Conservation (phyloP, 2,329 filamentous ascomycete species). For the Cryphonectria carpinicola region DNA sequence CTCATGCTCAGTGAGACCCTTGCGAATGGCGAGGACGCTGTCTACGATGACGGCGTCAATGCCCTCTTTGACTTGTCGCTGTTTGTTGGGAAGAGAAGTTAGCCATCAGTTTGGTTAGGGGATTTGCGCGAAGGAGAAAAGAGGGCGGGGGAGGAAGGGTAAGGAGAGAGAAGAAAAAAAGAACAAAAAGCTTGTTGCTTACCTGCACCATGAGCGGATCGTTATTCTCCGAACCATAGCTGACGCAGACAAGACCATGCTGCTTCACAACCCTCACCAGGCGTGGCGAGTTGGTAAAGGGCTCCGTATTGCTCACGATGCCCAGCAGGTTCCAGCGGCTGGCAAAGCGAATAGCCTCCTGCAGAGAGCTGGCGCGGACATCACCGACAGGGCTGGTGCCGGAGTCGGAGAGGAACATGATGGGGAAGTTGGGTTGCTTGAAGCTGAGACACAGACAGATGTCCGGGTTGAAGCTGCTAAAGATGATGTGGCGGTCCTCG, state of each 20-base stretch:
- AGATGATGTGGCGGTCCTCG: conserved; percentile 86
- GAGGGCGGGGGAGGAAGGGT: no score
- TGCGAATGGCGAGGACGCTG: conserved; percentile 87
- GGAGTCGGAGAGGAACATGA: conserved; percentile 91
- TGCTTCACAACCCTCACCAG: conserved; percentile 94
- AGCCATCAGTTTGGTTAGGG: neutral
- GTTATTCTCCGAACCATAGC: conserved; percentile 91
- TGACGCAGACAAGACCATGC: conserved; percentile 90
- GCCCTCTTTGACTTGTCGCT: conserved; percentile 90
- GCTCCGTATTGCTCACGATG: conserved; percentile 86
- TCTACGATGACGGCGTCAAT: conserved; percentile 99
- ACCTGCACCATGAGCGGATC: conserved; percentile 84
- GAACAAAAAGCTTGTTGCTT: conserved; percentile 40
- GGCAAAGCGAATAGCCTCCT: conserved; percentile 94
- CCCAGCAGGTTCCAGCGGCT: conserved; percentile 93
- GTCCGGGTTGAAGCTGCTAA: conserved; percentile 96
- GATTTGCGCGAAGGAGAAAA: no score
- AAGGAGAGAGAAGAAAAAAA: conserved; percentile 2
- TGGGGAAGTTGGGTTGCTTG: conserved; percentile 96
- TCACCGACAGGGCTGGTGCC: conserved; percentile 83
- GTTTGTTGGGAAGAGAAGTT: conserved; percentile 26
- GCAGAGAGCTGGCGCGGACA: conserved; percentile 85
- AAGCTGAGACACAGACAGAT: conserved; percentile 92
- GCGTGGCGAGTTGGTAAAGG: conserved; percentile 85
- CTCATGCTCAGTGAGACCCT: conserved; percentile 69